These are phyloP conservation scores for Pythium insidiosum DNA, from an alignment of 352 stramenopile genomes.

Conservation along the genomic window DNA sequence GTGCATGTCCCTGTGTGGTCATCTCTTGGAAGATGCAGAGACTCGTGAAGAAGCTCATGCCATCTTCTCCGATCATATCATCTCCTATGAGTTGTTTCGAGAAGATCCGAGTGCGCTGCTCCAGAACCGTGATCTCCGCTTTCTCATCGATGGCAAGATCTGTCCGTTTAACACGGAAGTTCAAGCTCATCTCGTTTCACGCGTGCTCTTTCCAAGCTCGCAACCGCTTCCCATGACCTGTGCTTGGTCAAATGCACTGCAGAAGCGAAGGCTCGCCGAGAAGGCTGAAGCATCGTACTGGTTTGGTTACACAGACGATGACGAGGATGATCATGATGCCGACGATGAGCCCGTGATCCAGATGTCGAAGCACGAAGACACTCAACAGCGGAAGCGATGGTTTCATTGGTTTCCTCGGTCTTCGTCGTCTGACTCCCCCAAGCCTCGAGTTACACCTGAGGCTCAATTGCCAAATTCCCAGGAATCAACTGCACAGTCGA, in stretches of 20 bases:
- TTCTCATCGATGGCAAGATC: slow-evolving; percentile 57
- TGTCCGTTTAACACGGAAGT: slow-evolving; percentile 43
- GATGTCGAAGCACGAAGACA: background rate
- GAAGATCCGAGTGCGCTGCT: slow-evolving; percentile 32
- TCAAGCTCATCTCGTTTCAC: slow-evolving; percentile 54
- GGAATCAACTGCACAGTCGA: too few relatives aligned
- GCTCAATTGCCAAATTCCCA: background rate
- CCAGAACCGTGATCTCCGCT: slow-evolving; percentile 40
- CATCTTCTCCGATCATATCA: slow-evolving; percentile 61
- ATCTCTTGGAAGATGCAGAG: slow-evolving; percentile 35
- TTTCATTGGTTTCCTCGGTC: slow-evolving; percentile 24
- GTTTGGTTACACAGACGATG: slow-evolving; percentile 18
- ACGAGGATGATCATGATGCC: slow-evolving; percentile 6
- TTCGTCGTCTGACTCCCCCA: background rate
- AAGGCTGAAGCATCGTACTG: slow-evolving; percentile 11
- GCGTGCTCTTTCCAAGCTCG: slow-evolving; percentile 61
- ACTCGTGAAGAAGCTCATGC: slow-evolving; percentile 33
- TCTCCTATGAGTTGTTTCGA: slow-evolving; percentile 59
- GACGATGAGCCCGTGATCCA: background rate
- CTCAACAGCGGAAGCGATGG: slow-evolving; percentile 8
- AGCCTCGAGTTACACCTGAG: background rate
- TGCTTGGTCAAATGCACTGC: slow-evolving; percentile 2
- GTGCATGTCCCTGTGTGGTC: slow-evolving; percentile 68
- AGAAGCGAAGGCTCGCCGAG: slow-evolving; percentile 4
- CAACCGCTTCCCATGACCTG: slow-evolving; percentile 23